Evolutionary conservation across 345 rosid genomes (phyloP), one percentile per base, ranked within the genome.

Genomic region (Tarenaya hassleriana): DNA sequence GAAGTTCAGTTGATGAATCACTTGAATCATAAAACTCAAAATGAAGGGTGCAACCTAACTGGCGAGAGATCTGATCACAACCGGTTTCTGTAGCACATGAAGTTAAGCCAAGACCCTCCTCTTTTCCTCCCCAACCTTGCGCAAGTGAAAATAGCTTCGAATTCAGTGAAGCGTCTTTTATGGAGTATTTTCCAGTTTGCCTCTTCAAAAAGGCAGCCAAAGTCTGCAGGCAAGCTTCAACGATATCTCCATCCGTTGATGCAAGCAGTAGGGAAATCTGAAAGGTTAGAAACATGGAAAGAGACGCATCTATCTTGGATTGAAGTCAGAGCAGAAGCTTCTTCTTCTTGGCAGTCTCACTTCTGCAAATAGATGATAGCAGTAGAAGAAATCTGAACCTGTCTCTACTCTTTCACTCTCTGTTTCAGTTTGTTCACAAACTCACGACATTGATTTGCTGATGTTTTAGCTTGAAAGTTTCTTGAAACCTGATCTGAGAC

Each of bases 51-150:
- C 82, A 84, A 8, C 98, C 98, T 49, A 91, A 71, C 73, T 77
- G 86, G 70, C 72, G 72, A 24, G 92, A 86, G 46, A 77, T 62
- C 47, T 73, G 73, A 42, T 91, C 96, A 69, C 84, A 79, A 47
- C 69, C 80, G 68, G 76, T 67, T 59, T 68, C 71, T 34, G 79
- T 61, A 63, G 87, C 71, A 77, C 95, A 84, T 18, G 82, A 77
- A 67, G 75, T 73, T 62, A 91, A 75, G 56, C 96, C 98, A 42
- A 91, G 95, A 52, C 98, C 98, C 82, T 84, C 96, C 63, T 91
- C 98, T 69, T 91, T 87, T 50, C 91, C 95, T 1, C 98, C 98
- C 98, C 98, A 91, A 62, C 98, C 98, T 79, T 87, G 98, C 17
- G 96, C 95, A 68, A 91, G 88, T 50, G 95, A 74, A 77, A 84